phyloP scores from a whole-genome alignment of 306 rosid species.

The Cucurbita ficifolia region DNA sequence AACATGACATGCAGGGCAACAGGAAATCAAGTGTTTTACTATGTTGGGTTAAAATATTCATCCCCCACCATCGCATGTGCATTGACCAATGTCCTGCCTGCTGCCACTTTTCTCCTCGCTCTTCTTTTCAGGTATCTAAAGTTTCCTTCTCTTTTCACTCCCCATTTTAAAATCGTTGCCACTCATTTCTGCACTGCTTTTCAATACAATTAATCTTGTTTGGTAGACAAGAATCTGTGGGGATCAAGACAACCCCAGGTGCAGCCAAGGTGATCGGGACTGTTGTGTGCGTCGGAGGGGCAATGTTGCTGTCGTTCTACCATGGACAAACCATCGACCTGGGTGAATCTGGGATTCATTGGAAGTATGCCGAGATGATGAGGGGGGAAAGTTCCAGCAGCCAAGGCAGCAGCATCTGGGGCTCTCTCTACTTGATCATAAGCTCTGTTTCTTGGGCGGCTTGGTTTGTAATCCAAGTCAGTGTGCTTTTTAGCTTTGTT shows the following conservation, averaged over 20 bases:
- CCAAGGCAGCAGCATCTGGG: not conserved
- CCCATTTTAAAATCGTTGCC: too few species aligned
- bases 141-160: not conserved
- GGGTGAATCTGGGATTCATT: constrained; percentile 49
- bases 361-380: constrained; percentile 31
- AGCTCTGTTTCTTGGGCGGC: constrained; percentile 1
- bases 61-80: constrained; percentile 59
- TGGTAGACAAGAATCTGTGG: constrained; percentile 52
- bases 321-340: constrained; percentile 44
- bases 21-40: constrained; percentile 50
- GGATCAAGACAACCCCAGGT: constrained; percentile 30
- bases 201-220: not conserved
- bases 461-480: constrained; percentile 10
- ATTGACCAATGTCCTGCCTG: constrained; percentile 60
- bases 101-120: constrained; percentile 80
- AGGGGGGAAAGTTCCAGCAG: not conserved
- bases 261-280: constrained; percentile 50
- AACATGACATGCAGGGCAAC: constrained; percentile 38
- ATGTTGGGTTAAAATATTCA: constrained; percentile 45
- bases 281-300: constrained; percentile 53
- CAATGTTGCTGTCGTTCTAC: constrained; percentile 57
- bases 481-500: not conserved
- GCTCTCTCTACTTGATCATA: not conserved
- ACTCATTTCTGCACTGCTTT: too few species aligned
- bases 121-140: constrained; percentile 35